Evolutionary conservation across 2,329 filamentous ascomycete species (phyloP).

Genomic region (Escovopsis weberi): DNA sequence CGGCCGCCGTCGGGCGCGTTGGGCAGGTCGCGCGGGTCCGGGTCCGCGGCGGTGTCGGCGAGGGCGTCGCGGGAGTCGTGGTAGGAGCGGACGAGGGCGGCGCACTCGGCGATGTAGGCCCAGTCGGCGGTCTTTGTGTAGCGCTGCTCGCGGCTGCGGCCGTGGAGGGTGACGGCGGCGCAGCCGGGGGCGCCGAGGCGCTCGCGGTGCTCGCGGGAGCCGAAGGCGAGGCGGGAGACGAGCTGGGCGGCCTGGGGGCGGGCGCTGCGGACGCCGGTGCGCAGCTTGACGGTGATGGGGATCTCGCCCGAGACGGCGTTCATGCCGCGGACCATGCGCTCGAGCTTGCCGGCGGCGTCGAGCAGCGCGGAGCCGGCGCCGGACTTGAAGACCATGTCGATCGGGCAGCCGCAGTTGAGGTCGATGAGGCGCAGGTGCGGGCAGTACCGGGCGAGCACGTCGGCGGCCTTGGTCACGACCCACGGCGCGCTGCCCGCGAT

Average conservation of each 20-base stretch:
- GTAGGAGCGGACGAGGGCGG: slow-evolving; percentile 67
- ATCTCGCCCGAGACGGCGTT: slow-evolving; percentile 81
- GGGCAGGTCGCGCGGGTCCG: slow-evolving; percentile 60
- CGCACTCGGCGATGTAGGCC: slow-evolving; percentile 84
- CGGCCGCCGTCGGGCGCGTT: slow-evolving; percentile 30
- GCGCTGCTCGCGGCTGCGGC: slow-evolving; percentile 81
- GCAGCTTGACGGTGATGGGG: slow-evolving; percentile 88
- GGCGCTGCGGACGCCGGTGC: slow-evolving; percentile 74
- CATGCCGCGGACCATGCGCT: slow-evolving; percentile 94
- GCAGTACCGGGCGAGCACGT: slow-evolving; percentile 60
- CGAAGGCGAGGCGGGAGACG: slow-evolving; percentile 70
- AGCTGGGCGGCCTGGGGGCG: slow-evolving; percentile 68
- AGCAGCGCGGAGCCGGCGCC: slow-evolving; percentile 85
- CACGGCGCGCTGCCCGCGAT: slow-evolving; percentile 88
- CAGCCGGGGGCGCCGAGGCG: slow-evolving; percentile 65
- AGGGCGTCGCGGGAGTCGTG: slow-evolving; percentile 52
- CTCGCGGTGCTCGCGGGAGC: slow-evolving; percentile 56
- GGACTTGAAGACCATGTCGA: slow-evolving; percentile 79
- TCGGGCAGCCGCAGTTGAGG: slow-evolving; percentile 92
- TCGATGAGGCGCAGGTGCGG: slow-evolving; percentile 84
- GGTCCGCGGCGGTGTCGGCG: slow-evolving; percentile 63
- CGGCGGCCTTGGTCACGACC: slow-evolving; percentile 77
- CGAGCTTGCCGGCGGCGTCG: slow-evolving; percentile 75
- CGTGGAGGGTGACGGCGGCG: slow-evolving; percentile 91
- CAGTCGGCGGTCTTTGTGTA: slow-evolving; percentile 91